These are phyloP conservation scores for Mytilinidion resinicola DNA, from an alignment of 495 filamentous ascomycete species.

Conservation along the genomic window DNA sequence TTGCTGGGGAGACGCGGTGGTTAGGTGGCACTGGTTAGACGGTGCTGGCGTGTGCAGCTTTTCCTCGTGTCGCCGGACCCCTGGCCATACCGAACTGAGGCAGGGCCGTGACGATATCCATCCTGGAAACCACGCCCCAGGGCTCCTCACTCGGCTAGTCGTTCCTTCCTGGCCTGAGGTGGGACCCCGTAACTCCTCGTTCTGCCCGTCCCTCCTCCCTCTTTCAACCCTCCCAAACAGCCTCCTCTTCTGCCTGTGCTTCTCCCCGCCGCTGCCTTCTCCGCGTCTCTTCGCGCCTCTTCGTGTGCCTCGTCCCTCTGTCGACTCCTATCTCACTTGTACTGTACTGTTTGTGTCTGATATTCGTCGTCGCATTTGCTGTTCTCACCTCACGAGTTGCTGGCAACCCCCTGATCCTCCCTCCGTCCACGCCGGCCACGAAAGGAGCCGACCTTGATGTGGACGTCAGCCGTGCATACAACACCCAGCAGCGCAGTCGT, in stretches of 20 bases:
- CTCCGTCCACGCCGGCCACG: neutral
- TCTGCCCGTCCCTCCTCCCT: neutral
- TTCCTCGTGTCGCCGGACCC: too few species aligned
- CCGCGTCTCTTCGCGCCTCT: neutral
- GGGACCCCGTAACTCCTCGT: neutral
- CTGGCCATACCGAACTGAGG: too few species aligned
- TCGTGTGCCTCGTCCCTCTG: neutral
- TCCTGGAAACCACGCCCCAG: neutral
- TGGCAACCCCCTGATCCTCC: neutral
- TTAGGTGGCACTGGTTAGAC: too few species aligned
- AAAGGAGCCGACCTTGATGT: slow-evolving; percentile 1
- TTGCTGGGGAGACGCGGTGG: too few species aligned
- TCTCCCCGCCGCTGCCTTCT: too few species aligned
- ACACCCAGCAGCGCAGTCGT: neutral
- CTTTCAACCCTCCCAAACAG: slow-evolving; percentile 8
- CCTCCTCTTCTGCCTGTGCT: slow-evolving; percentile 1
- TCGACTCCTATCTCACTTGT: neutral
- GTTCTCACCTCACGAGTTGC: neutral
- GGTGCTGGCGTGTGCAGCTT: too few species aligned
- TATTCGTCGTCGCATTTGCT: neutral
- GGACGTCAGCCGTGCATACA: neutral
- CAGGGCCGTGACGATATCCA: neutral
- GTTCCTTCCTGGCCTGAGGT: neutral
- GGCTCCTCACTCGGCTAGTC: neutral
- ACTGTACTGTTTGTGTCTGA: neutral